These are phyloP conservation scores for Colletotrichum liriopes DNA, from an alignment of 2,329 filamentous ascomycete species.

Conservation along the genomic window DNA sequence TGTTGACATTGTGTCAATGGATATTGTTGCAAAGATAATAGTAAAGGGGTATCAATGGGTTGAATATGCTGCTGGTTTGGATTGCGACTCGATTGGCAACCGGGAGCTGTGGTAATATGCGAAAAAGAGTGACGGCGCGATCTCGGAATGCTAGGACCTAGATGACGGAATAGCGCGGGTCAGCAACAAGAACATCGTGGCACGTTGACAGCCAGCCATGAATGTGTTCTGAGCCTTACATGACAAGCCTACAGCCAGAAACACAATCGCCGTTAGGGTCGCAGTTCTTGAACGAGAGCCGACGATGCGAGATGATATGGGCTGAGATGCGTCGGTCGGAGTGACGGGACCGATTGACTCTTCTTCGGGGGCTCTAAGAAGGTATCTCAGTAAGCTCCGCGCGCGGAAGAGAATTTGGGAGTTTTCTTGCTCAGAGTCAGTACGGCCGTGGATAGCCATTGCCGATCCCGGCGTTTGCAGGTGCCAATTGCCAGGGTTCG, in stretches of 20 bases:
- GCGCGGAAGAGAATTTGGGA: slow-evolving; percentile 41
- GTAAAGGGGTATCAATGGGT: slow-evolving; percentile 1
- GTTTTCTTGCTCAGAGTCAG: slow-evolving; percentile 36
- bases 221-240: slow-evolving; percentile 19
- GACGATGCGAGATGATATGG: neutral
- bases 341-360: slow-evolving; percentile 8
- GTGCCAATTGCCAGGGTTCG: slow-evolving; percentile 32
- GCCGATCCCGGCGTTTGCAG: slow-evolving; percentile 42
- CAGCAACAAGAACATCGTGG: slow-evolving; percentile 40
- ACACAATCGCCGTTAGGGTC: neutral
- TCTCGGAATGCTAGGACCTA: slow-evolving; percentile 32
- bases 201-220: slow-evolving; percentile 12
- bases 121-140: slow-evolving; percentile 30
- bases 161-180: slow-evolving; percentile 42
- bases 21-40: slow-evolving; percentile 4
- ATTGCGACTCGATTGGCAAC: slow-evolving; percentile 11
- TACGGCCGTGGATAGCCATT: slow-evolving; percentile 41
- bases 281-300: neutral
- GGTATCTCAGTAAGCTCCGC: slow-evolving; percentile 39
- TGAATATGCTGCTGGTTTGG: neutral
- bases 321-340: slow-evolving; percentile 1
- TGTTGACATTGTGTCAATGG: slow-evolving; percentile 63
- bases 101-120: neutral
- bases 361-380: slow-evolving; percentile 16
- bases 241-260: slow-evolving; percentile 6